Conservation (phyloP, 2,329 filamentous ascomycete genomes). For the Exophiala bonariae region DNA sequence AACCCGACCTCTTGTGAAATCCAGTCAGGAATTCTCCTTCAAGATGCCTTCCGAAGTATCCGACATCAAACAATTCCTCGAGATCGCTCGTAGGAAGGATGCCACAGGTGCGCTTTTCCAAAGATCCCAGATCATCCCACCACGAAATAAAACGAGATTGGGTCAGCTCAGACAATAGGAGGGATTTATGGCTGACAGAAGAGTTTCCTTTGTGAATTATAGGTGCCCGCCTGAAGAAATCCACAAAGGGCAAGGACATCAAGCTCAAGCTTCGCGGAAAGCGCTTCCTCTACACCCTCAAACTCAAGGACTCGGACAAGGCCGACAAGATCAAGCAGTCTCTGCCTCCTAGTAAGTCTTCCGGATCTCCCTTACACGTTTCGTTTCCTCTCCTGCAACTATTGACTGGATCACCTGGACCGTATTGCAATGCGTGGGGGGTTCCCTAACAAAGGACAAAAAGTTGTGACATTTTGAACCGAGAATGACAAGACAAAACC, state of each 20-base stretch:
- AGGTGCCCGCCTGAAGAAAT: conserved; percentile 96
- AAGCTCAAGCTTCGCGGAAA: conserved; percentile 99
- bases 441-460: too few relatives aligned
- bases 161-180: too few relatives aligned
- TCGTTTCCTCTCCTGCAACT: too few relatives aligned
- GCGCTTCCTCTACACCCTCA: conserved; percentile 93
- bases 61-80: conserved; percentile 99
- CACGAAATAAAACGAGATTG: too few relatives aligned
- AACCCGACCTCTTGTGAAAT: neutral
- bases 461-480: too few relatives aligned
- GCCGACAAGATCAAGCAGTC: conserved; percentile 99
- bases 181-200: too few relatives aligned
- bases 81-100: conserved; percentile 99
- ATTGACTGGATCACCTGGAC: too few relatives aligned
- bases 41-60: conserved; percentile 98
- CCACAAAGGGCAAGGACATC: conserved; percentile 75
- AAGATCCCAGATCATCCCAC: too few relatives aligned
- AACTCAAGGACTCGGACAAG: conserved; percentile 98
- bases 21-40: conserved; percentile 45
- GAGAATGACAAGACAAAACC: too few relatives aligned
- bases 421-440: too few relatives aligned
- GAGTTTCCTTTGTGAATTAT: conserved; percentile 22
- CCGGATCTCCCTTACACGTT: too few relatives aligned
- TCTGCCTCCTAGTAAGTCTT: conserved; percentile 85
- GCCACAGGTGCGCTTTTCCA: conserved; percentile 98